A percentile compares a stretch with the other conserved stretches of the same genome.
Evolutionary conservation across 139 green algal genomes (phyloP).

Genomic region (Diplosphaera chodatii): DNA sequence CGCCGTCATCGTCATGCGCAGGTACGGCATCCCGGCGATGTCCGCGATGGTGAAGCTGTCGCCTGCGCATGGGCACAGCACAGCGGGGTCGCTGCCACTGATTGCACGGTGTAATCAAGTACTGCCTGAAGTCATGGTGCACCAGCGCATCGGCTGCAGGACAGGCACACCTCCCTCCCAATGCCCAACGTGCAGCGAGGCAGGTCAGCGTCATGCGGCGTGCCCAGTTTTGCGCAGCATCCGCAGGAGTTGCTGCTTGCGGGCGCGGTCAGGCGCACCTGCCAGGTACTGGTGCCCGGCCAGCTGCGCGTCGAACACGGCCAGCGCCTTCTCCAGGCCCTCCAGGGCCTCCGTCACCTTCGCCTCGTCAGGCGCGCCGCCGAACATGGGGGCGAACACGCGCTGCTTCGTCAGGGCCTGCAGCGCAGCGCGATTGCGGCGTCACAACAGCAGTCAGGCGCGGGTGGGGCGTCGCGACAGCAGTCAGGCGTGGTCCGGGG

Average conservation of each 20-base stretch:
- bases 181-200: too few species aligned
- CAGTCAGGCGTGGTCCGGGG: too few species aligned
- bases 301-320: neutral
- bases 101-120: too few species aligned
- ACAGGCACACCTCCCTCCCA: too few species aligned
- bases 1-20: neutral
- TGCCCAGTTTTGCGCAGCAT: too few species aligned
- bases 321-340: neutral
- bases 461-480: too few species aligned
- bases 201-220: too few species aligned
- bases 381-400: neutral
- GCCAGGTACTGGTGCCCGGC: neutral
- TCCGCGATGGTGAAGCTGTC: slow-evolving; percentile 1
- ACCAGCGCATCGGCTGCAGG: too few species aligned
- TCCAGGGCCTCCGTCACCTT: neutral
- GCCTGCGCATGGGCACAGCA: neutral
- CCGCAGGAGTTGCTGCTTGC: too few species aligned
- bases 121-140: too few species aligned
- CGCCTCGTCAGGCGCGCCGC: neutral
- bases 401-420: neutral
- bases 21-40: neutral
- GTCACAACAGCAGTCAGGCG: too few species aligned
- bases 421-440: too few species aligned
- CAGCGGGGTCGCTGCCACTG: neutral
- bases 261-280: neutral